A percentile compares a stretch with the other conserved stretches of the same genome.
These are phyloP conservation scores for Coemansia javaensis DNA, from an alignment of 192 early-diverging fungal genomes.

Conservation along the genomic window DNA sequence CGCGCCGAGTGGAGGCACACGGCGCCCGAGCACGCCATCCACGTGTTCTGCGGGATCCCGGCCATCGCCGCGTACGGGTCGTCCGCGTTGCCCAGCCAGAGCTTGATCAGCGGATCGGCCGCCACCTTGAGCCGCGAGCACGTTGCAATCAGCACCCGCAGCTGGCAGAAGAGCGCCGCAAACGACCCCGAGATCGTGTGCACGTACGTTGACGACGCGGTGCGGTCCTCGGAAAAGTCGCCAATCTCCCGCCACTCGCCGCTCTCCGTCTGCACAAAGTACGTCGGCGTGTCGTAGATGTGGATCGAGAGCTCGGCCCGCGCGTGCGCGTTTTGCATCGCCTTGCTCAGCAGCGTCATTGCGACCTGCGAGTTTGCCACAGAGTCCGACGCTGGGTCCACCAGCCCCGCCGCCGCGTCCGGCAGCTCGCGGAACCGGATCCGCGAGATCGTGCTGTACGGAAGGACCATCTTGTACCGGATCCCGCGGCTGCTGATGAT, in stretches of 20 bases:
- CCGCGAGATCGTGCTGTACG: constrained; percentile 39
- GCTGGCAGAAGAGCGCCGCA: constrained; percentile 33
- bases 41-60: constrained; percentile 25
- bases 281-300: constrained; percentile 37
- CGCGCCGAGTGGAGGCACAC: constrained; percentile 29
- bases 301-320: constrained; percentile 44
- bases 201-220: constrained; percentile 25
- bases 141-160: constrained; percentile 41
- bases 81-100: constrained; percentile 49
- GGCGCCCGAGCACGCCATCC: constrained; percentile 29
- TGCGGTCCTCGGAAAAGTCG: constrained; percentile 44
- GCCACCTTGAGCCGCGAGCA: constrained; percentile 45
- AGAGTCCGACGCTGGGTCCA: constrained; percentile 23
- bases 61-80: constrained; percentile 43
- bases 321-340: constrained; percentile 40
- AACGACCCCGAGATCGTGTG: constrained; percentile 41
- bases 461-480: constrained; percentile 49
- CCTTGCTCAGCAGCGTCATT: constrained; percentile 22
- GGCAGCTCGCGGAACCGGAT: constrained; percentile 46
- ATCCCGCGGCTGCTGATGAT: constrained; percentile 38
- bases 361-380: constrained; percentile 41
- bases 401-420: constrained; percentile 22
- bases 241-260: constrained; percentile 37
- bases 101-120: constrained; percentile 34
- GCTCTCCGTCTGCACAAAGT: constrained; percentile 29